Evolutionary conservation across 495 filamentous ascomycete species (phyloP), one percentile per base, ranked within the genome.

Genomic region (Daldinia loculata): DNA sequence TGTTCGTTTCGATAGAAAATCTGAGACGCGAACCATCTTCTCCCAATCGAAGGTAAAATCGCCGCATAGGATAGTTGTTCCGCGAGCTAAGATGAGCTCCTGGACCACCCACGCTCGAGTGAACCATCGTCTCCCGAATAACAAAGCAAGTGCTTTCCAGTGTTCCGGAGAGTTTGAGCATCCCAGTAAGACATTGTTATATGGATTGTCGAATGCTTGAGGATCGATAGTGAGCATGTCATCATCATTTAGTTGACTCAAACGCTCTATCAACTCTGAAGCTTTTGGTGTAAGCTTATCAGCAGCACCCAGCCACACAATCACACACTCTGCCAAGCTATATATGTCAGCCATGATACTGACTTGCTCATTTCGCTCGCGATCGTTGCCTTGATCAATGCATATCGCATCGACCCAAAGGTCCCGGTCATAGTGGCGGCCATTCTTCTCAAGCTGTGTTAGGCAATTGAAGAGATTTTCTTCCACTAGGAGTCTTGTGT

Each of bases 351-450:
- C 59, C 75, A 77, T 77, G 14, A 71, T 72, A 41, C 60, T 56
- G 53, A 77, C 75, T 27, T 77, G 75, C 17, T 72, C 24, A 19
- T 34, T 29, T n/a, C 70, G 67, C 41, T 77, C 75, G n/a, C 22
- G 19, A 5, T 59, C n/a, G 34, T 76, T 51, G 26, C 64, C 34
- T 53, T 77, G 75, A 38, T 75, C 70, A 30, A 77, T 68, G 36
- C 73, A 75, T 60, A 77, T 73, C 17, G 72, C 75, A 57, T 77
- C 75, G 30, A 74, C 53, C 75, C 75, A 77, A 24, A 75, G 30
- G 24, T 63, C 38, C 19, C 48, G 55, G 24, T 38, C 15, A 41
- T 63, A 30, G 4, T 63, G 17, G 5, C 14, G 11, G 6, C 50
- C 26, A 17, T 56, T n/a, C 24, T 39, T 29, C 32, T 66, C 56